Evolutionary conservation across 2,329 filamentous ascomycete genomes (phyloP).

Genomic region (Cladosporium sp.): DNA sequence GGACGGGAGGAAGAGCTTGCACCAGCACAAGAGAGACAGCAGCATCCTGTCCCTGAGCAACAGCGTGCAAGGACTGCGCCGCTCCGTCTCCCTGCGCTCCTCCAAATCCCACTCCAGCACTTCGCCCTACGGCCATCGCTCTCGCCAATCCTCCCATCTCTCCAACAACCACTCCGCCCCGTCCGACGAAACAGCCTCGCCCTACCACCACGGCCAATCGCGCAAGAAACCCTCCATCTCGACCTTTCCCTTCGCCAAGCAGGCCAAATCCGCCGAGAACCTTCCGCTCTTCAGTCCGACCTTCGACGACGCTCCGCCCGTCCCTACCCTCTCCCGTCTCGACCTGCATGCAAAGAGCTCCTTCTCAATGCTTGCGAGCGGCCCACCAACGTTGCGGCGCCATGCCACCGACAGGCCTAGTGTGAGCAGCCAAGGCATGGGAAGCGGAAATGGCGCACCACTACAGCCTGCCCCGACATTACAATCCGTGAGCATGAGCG

Average conservation of each 20-base stretch:
- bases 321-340: conserved; percentile 10
- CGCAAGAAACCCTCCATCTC: conserved; percentile 30
- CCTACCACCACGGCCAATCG: conserved; percentile 27
- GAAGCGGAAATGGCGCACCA: conserved; percentile 25
- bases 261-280: conserved; percentile 19
- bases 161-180: conserved; percentile 34
- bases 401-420: conserved; percentile 12
- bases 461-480: conserved; percentile 24
- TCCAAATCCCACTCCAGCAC: conserved; percentile 32
- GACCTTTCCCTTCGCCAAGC: conserved; percentile 9
- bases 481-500: conserved; percentile 16
- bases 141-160: conserved; percentile 34
- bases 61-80: conserved; percentile 37
- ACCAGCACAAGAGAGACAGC: conserved; percentile 28
- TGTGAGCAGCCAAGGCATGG: conserved; percentile 21
- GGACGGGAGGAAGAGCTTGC: conserved; percentile 10
- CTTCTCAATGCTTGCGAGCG: conserved; percentile 7
- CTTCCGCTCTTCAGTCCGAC: conserved; percentile 14
- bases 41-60: conserved; percentile 30
- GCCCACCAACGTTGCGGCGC: not conserved
- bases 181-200: conserved; percentile 33
- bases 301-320: conserved; percentile 15
- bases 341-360: conserved; percentile 13
- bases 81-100: conserved; percentile 44
- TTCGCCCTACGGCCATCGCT: conserved; percentile 25